Base-by-base conservation (phyloP, 257 asterid genomes). In the Ligustrum vulgare region DNA sequence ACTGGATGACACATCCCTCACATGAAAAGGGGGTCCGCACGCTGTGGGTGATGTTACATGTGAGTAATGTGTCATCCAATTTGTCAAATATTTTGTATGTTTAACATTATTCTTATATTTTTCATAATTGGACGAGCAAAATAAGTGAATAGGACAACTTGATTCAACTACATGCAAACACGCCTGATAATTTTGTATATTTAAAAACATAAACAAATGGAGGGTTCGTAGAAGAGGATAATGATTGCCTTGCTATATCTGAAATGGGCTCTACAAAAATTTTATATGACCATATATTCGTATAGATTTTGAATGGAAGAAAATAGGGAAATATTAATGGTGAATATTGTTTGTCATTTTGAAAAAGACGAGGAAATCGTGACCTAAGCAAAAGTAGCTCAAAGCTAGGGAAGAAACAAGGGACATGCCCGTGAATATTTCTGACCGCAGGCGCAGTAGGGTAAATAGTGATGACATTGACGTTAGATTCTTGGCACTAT, bases 341-440 rank as follows among this genome's bases (percentile, higher is more conserved):
- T 22, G 67, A 36, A 33, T 56, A 36, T 35, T 72, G 41, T 41
- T 69, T 69, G 77, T 23, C 4, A n/a, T 22, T 18, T 10, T 60
- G 67, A 33, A 32, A 73, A 66, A 74, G 82, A 45, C 78, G 74
- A 75, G 80, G 80, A 77, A 73, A 51, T 54, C 85, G 82, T 78
- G 85, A 82, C 39, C 72, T 70, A 78, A 31, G 72, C 36, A 67
- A 34, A 58, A 66, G 56, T 51, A 67, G 71, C 16, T 66, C 54
- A 15, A 45, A 23, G 75, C 35, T 32, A 54, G 35, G 43, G 49
- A 49, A 76, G 72, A 67, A 49, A 75, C 72, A 80, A 70, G 60
- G 72, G 68, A 60, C 66, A 60, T 67, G 81, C 82, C 84, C 86
- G 86, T 79, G 86, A 84, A 77, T 70, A 31, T 70, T 77, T 62